Evolutionary conservation across 2,329 filamentous ascomycete genomes (phyloP).

Genomic region (Rhytidhysteron rufulum): DNA sequence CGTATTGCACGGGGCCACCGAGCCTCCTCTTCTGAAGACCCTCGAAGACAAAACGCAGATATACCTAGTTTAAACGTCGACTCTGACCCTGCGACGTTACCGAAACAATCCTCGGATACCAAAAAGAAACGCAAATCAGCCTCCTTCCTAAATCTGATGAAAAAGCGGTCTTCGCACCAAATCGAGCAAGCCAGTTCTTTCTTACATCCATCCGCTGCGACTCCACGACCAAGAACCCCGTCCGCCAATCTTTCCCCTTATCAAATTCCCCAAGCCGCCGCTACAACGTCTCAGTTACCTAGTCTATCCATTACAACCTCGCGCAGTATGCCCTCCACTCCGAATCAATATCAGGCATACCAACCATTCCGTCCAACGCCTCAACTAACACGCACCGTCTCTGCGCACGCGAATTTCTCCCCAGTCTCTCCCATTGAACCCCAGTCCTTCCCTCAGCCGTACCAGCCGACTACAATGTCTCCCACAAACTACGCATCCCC

Average conservation of each 20-base stretch:
- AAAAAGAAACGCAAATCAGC: constrained; percentile 20
- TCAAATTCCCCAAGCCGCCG: neutral
- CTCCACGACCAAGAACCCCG: too few relatives aligned
- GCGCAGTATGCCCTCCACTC: constrained; percentile 33
- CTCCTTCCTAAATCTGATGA: constrained; percentile 22
- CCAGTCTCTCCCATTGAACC: constrained; percentile 19
- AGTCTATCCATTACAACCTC: constrained; percentile 14
- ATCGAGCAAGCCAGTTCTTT: constrained; percentile 13
- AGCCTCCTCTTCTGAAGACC: neutral
- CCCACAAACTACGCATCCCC: neutral
- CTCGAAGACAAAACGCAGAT: constrained; percentile 20
- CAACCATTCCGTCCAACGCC: constrained; percentile 12
- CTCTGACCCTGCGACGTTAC: constrained; percentile 22
- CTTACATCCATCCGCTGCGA: neutral
- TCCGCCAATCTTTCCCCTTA: constrained; percentile 13
- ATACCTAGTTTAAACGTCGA: too few relatives aligned
- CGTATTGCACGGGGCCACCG: neutral
- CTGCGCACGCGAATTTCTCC: constrained; percentile 8
- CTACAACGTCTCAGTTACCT: constrained; percentile 12
- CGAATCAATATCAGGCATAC: too few relatives aligned
- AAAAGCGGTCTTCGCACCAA: constrained; percentile 20
- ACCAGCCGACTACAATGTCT: constrained; percentile 13
- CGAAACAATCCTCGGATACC: constrained; percentile 17
- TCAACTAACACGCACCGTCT: constrained; percentile 3
- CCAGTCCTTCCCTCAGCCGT: constrained; percentile 10